phyloP scores from a whole-genome alignment of 2,329 filamentous ascomycete species.

The Penicillium decumbens region DNA sequence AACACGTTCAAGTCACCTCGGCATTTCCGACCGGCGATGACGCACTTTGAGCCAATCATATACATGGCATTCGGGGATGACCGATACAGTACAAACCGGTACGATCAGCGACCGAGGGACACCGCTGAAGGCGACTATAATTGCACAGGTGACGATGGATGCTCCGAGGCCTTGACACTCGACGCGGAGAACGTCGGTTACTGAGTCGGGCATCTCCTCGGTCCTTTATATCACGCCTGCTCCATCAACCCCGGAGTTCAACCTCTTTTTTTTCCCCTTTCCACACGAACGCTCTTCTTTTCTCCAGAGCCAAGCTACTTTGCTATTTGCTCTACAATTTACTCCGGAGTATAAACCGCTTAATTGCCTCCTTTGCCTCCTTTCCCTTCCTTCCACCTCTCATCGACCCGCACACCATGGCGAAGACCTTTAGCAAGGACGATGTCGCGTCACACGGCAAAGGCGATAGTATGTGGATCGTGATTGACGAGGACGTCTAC shows the following conservation, averaged over 20 bases:
- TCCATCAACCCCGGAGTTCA: slow-evolving; percentile 22
- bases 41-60: slow-evolving; percentile 18
- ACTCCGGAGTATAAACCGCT: neutral
- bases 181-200: slow-evolving; percentile 3
- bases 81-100: slow-evolving; percentile 13
- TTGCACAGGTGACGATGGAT: slow-evolving; percentile 10
- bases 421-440: slow-evolving; percentile 74
- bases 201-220: slow-evolving; percentile 11
- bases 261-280: slow-evolving; percentile 7
- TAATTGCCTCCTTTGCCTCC: neutral
- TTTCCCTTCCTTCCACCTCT: slow-evolving; percentile 4
- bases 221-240: slow-evolving; percentile 18
- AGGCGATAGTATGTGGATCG: slow-evolving; percentile 76
- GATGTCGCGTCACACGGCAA: slow-evolving; percentile 94
- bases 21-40: slow-evolving; percentile 16
- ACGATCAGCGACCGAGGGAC: slow-evolving; percentile 17
- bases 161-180: slow-evolving; percentile 18
- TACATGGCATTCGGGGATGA: slow-evolving; percentile 13
- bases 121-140: slow-evolving; percentile 6
- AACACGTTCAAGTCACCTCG: slow-evolving; percentile 15
- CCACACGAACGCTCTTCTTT: slow-evolving; percentile 10
- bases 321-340: neutral
- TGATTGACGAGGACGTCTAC: slow-evolving; percentile 93
- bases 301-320: neutral
- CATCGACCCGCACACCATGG: slow-evolving; percentile 56